These are phyloP conservation scores for Bryoerythrophyllum caledonicum DNA, from an alignment of 225 moss, liverwort and hornwort species.

Conservation along the genomic window DNA sequence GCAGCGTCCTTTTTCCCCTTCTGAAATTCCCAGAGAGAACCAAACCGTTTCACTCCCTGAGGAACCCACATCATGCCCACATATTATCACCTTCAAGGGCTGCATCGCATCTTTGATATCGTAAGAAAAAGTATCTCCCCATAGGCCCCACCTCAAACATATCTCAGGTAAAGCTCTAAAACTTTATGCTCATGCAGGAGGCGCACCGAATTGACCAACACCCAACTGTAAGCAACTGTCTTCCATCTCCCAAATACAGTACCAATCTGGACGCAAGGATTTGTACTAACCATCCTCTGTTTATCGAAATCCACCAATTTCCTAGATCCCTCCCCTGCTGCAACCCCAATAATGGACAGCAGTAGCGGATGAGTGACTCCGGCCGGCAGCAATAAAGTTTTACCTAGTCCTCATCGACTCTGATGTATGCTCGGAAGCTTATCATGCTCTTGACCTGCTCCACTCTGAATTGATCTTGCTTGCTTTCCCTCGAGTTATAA, in stretches of 20 bases:
- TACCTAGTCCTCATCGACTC: constrained; percentile 2
- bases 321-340: background rate
- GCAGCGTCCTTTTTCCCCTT: background rate
- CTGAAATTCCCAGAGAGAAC: background rate
- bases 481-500: background rate
- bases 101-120: background rate
- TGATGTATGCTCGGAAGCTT: background rate
- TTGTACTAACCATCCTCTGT: background rate
- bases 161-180: background rate
- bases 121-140: background rate
- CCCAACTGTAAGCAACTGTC: background rate
- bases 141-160: background rate
- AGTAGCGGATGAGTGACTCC: background rate
- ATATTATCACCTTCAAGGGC: background rate
- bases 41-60: background rate
- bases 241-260: background rate
- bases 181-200: background rate
- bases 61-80: no score
- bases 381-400: background rate
- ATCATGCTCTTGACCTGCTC: constrained; percentile 2
- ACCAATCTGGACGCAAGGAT: background rate
- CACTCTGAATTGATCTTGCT: background rate
- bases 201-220: background rate
- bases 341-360: background rate
- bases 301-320: background rate